phyloP scores from a whole-genome alignment of 2,329 filamentous ascomycete genomes.

The Rhinocladiella mackenziei region DNA sequence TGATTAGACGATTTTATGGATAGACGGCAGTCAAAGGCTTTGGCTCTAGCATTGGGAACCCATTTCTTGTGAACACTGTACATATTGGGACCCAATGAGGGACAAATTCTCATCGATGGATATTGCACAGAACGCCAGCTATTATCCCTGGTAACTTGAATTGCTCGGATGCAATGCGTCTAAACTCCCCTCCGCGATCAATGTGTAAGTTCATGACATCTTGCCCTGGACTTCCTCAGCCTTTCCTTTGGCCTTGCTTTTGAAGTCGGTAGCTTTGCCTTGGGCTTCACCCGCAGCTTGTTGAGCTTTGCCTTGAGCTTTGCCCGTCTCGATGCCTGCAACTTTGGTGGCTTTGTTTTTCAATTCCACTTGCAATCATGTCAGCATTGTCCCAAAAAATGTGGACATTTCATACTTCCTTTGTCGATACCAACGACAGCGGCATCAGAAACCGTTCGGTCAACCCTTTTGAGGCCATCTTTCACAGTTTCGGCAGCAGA shows the following conservation, averaged over 20 bases:
- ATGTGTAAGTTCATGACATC: conserved; percentile 17
- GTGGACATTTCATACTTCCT: conserved; percentile 48
- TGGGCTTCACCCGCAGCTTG: conserved; percentile 38
- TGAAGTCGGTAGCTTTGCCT: conserved; percentile 31
- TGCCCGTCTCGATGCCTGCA: conserved; percentile 40
- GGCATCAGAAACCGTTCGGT: conserved; percentile 52
- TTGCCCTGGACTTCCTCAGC: conserved; percentile 35
- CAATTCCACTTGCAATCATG: conserved; percentile 46
- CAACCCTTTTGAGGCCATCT: conserved; percentile 56
- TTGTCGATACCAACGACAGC: conserved; percentile 61
- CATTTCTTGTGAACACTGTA: too few species aligned
- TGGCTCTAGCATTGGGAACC: too few species aligned
- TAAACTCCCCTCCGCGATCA: not conserved
- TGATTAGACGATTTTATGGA: too few species aligned
- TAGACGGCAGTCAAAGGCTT: too few species aligned
- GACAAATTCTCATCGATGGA: conserved; percentile 9
- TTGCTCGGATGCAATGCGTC: conserved; percentile 4
- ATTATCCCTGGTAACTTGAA: conserved; percentile 5
- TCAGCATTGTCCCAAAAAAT: conserved; percentile 4
- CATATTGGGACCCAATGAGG: not conserved
- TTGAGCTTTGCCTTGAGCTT: conserved; percentile 47
- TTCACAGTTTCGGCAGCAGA: conserved; percentile 54
- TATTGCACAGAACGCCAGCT: conserved; percentile 22
- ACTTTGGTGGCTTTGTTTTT: conserved; percentile 44
- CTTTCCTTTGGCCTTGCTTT: conserved; percentile 34